Base-by-base conservation (phyloP, 768 basidiomycete species). In the Panellus pusillus region DNA sequence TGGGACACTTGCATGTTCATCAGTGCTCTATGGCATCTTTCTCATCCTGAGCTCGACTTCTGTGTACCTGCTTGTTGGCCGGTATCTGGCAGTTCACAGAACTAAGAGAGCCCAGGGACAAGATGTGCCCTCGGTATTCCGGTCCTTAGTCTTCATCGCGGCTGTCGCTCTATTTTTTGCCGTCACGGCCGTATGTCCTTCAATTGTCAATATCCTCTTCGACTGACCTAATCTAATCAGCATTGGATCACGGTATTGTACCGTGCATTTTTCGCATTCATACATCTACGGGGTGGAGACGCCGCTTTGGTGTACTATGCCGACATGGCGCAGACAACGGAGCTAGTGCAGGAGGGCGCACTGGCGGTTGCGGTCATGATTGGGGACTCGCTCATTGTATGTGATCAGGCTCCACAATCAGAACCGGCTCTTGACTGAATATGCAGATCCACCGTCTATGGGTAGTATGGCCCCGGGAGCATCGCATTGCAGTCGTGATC, bases 401-500 rank as follows among this genome's bases (percentile, higher is more conserved):
- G 57, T 49, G 31, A 13, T 13, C 7, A 32, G 3, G 9, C 17
- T 24, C 24, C 8, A 15, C 12, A n/a, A 12, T 19, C 8, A 20
- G 14, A 24, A 14, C 43, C 14, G 20, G 9, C 15, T n/a, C n/a
- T 40, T n/a, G n/a, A 40, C 18, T 40, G 7, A 8, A 40, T n/a
- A 40, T n/a, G 14, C 38, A 40, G 57, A 58, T 58, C 7, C 57
- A 58, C 27, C 57, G 57, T 9, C 35, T 58, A 2, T 58, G 57
- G 57, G 57, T 58, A 15, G 57, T 58, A 3, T 58, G 57, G n/a
- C n/a, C n/a, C n/a, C n/a, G n/a, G 57, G 57, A 54, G 41, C 57
- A 51, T 20, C 47, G 52, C 1, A 28, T n/a, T 1, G 15, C n/a
- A 1, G 35, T 58, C 18, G 44, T 54, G 6, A 20, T 54, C 24